Evolutionary conservation across 2,329 filamentous ascomycete species (phyloP).

Genomic region (Rachicladosporium sp.): DNA sequence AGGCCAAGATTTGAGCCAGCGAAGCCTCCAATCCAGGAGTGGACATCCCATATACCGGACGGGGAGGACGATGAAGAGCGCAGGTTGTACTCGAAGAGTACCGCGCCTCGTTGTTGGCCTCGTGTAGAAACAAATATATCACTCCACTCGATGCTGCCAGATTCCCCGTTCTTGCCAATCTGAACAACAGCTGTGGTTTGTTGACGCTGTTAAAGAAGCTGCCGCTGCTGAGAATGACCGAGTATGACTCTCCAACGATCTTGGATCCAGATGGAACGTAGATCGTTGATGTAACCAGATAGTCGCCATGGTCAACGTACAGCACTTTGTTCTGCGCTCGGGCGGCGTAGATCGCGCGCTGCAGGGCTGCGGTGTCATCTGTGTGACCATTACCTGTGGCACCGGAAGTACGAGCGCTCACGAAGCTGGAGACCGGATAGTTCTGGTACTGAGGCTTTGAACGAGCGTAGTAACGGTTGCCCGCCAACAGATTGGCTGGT

Average conservation of each 20-base stretch:
- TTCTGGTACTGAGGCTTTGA: conserved; percentile 45
- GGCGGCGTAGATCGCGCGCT: conserved; percentile 18
- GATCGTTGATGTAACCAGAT: conserved; percentile 55
- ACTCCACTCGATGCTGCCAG: conserved; percentile 55
- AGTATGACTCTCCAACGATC: conserved; percentile 49
- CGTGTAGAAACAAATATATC: conserved; percentile 61
- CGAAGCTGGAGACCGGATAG: conserved; percentile 26
- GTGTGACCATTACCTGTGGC: conserved; percentile 42
- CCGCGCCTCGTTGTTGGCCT: conserved; percentile 54
- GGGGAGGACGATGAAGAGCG: conserved; percentile 27
- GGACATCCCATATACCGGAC: conserved; percentile 46
- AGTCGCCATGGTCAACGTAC: conserved; percentile 65
- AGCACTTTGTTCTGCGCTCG: conserved; percentile 39
- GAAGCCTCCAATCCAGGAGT: conserved; percentile 41
- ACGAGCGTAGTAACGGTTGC: conserved; percentile 36
- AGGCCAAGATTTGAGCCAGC: conserved; percentile 35
- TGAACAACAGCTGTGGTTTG: conserved; percentile 51
- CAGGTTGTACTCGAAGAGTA: conserved; percentile 64
- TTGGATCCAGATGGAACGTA: conserved; percentile 47
- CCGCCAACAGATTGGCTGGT: conserved; percentile 32
- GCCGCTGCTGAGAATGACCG: conserved; percentile 47
- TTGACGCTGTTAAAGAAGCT: conserved; percentile 43
- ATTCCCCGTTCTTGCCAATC: conserved; percentile 52
- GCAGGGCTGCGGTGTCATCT: conserved; percentile 48
- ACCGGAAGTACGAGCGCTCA: conserved; percentile 33